Evolutionary conservation across 2,329 filamentous ascomycete genomes (phyloP), one percentile per base, ranked within the genome.

Genomic region (Paracoccidioides brasiliensis): DNA sequence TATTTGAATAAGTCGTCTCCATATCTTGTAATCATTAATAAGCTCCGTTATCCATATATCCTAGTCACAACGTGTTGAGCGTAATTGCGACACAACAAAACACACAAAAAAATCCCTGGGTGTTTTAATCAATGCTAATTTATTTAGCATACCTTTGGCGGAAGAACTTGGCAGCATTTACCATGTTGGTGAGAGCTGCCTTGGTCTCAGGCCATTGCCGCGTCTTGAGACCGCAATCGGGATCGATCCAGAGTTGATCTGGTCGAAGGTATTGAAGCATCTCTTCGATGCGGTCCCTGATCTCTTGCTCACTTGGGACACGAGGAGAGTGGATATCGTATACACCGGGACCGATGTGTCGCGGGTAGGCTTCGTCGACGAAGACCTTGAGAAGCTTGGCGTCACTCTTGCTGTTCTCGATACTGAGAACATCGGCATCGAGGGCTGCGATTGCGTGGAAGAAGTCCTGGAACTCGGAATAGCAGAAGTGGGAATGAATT

Each of bases 391-490:
- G 86, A 65, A 98, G 85, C 86, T 98, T 98, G 72, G 93, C 93
- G 70, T 98, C 93, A 67, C 88, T 95, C 86, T 98, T 98, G 86
- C 88, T 94, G 88, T 98, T 98, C 86, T 98, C 93, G 67, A 98
- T 98, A 71, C 88, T 95, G 69, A 98, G 85, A 61, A 98, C 93
- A 76, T 98, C 93, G 61, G 93, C 91, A 72, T 98, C 93, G 62
- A 98, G 86, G 59, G 93, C 91, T 63, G 93, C 89, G 67, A 98
- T 98, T 77, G 93, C 93, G 78, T 97, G 89, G 90, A 98, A 98
- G 83, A 98, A 98, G 81, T 98, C 93, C 80, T 98, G 93, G 88
- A 98, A 98, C 82, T 98, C 93, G 54, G 93, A 97, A 85, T 98
- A 98, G 77, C 93, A 98, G 88, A 98, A 98, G 82, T 98, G 93